Evolutionary conservation across 2,329 filamentous ascomycete genomes (phyloP).

Genomic region (Fusarium virguliforme): DNA sequence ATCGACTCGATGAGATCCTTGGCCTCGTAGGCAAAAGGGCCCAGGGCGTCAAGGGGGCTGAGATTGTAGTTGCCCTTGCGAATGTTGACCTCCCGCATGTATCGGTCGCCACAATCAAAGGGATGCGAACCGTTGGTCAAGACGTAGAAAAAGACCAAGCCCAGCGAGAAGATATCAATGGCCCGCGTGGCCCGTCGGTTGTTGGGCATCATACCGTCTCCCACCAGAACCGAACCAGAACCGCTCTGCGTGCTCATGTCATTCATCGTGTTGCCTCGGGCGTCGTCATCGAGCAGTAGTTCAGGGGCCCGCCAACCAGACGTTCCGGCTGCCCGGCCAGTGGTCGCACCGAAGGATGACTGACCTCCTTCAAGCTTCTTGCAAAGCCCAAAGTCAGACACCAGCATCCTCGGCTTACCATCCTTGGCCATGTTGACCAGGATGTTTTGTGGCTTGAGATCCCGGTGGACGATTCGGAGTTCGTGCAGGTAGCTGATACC

Average conservation of each 20-base stretch:
- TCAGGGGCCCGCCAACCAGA: constrained; percentile 98
- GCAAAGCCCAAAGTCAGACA: constrained; percentile 97
- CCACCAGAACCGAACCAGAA: constrained; percentile 71
- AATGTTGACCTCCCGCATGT: constrained; percentile 97
- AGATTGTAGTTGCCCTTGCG: constrained; percentile 88
- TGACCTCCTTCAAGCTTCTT: constrained; percentile 97
- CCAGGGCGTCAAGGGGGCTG: constrained; percentile 79
- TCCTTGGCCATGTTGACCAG: constrained; percentile 83
- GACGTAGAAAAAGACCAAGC: constrained; percentile 99
- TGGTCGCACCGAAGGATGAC: constrained; percentile 95
- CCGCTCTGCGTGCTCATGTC: constrained; percentile 73
- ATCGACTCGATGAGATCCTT: constrained; percentile 89
- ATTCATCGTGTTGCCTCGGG: constrained; percentile 64
- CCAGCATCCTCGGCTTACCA: constrained; percentile 85
- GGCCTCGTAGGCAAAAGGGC: constrained; percentile 88
- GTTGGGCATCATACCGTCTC: constrained; percentile 72
- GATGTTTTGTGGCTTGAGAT: constrained; percentile 98
- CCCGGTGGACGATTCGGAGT: constrained; percentile 94
- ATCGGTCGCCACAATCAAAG: constrained; percentile 93
- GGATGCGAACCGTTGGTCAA: constrained; percentile 92
- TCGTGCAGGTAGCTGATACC: constrained; percentile 92
- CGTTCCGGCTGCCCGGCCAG: constrained; percentile 92
- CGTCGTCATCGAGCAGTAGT: constrained; percentile 85
- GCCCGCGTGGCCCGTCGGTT: constrained; percentile 88
- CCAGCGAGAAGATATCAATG: constrained; percentile 97